Evolutionary conservation across 116 monocot genomes (phyloP), one percentile per base, ranked within the genome.

Genomic region (Posidonia oceanica): DNA sequence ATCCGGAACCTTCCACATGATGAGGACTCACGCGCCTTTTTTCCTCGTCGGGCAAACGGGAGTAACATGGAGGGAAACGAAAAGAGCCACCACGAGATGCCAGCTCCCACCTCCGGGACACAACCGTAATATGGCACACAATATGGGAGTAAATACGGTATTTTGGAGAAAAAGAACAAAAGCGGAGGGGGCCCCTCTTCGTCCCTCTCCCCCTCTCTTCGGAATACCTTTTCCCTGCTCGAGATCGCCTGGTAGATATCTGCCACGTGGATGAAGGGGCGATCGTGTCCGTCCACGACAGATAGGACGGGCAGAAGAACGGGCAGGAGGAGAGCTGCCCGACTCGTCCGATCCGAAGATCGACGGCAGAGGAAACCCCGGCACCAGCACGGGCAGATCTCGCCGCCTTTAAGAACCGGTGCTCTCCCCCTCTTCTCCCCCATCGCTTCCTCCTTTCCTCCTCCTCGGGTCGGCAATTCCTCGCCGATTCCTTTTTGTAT

Each of bases 241-340:
- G 18, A 65, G 65, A 70, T 53, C 39, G 14, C 22, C 72, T 37
- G 0, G 1, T 57, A 3, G 80, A 82, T 87, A 72, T 5, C 0
- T 42, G 80, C 80, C 86, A 87, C 90, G 87, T 87, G 80, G 66
- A 12, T 2, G 12, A 0, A 4, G 1, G 6, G 29, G 3, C 0
- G 5, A 87, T 91, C 91, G 0, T 0, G 0, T 13, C 76, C 91
- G 84, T 81, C 79, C 76, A 52, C 72, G 83, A 74, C 87, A 83
- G 85, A 67, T 75, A 62, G 82, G 78, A 69, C 74, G 80, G 82
- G 55, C 79, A 77, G 64, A 0, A 7, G 16, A 14, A 14, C 17
- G 75, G 72, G 54, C 51, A 40, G 75, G 8, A 17, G 6, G 15
- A 15, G 7, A 17, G 10, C 52, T n/a, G 15, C 64, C 57, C 3